Evolutionary conservation across 108 stramenopile genomes (phyloP).

Genomic region (Skeletonema potamos): DNA sequence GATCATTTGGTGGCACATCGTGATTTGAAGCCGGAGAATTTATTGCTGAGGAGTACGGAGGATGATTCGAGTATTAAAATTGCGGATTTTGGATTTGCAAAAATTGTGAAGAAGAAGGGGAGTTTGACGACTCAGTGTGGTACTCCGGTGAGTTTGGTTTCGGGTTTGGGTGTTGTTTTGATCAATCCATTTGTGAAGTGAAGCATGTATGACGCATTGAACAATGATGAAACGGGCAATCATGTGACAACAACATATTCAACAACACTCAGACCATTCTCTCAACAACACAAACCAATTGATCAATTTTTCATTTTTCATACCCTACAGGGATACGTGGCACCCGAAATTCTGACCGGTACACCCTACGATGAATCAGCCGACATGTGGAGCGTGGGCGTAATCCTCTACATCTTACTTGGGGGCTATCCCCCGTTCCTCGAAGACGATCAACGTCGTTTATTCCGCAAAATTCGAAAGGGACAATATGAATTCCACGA

Average conservation of each 20-base stretch:
- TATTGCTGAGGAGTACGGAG: constrained; percentile 72
- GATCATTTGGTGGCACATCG: constrained; percentile 82
- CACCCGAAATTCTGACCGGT: constrained; percentile 93
- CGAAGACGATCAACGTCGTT: constrained; percentile 77
- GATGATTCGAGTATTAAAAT: constrained; percentile 94
- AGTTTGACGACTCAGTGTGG: constrained; percentile 90
- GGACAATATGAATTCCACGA: constrained; percentile 87
- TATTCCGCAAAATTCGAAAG: constrained; percentile 80
- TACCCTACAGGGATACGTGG: constrained; percentile 79
- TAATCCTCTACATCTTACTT: constrained; percentile 95
- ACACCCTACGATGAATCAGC: constrained; percentile 88
- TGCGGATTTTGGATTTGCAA: constrained; percentile 98
- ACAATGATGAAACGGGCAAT: too few relatives aligned
- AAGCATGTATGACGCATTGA: too few relatives aligned
- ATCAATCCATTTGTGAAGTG: too few relatives aligned
- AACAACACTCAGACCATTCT: too few relatives aligned
- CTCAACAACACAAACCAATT: background rate
- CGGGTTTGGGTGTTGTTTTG: background rate
- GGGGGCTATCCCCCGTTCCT: constrained; percentile 94
- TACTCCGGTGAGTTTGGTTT: constrained; percentile 64
- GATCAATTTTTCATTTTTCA: background rate
- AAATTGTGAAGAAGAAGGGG: constrained; percentile 63
- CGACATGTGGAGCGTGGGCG: constrained; percentile 98
- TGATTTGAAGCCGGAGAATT: constrained; percentile 95
- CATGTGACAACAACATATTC: too few relatives aligned